Evolutionary conservation across 2,329 filamentous ascomycete species (phyloP).

Genomic region (Diplodia seriata): DNA sequence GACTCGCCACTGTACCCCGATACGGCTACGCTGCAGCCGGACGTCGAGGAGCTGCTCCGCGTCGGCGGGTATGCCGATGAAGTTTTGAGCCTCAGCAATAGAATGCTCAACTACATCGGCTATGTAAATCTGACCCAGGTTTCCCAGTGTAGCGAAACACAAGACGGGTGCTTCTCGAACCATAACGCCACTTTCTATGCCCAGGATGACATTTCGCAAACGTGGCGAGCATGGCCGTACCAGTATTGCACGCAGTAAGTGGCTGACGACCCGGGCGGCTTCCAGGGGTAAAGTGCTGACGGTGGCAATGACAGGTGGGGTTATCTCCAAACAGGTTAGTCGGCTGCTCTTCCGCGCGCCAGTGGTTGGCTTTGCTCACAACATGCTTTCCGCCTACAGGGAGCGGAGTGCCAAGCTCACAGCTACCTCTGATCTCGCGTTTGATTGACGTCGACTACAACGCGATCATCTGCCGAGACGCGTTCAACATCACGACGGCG

Average conservation of each 20-base stretch:
- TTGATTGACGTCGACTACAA: slow-evolving; percentile 69
- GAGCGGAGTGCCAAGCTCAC: slow-evolving; percentile 67
- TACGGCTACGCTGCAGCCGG: slow-evolving; percentile 47
- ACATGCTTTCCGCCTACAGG: slow-evolving; percentile 51
- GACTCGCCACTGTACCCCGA: slow-evolving; percentile 52
- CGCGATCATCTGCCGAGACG: slow-evolving; percentile 67
- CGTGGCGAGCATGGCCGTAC: slow-evolving; percentile 64
- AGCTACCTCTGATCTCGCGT: slow-evolving; percentile 75
- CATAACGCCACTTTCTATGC: slow-evolving; percentile 58
- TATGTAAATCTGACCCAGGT: slow-evolving; percentile 58
- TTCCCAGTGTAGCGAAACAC: slow-evolving; percentile 49
- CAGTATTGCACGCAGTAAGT: slow-evolving; percentile 59
- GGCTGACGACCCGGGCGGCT: background rate
- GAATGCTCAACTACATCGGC: slow-evolving; percentile 64
- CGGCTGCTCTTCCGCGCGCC: background rate
- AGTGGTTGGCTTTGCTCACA: background rate
- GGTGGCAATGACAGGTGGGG: slow-evolving; percentile 67
- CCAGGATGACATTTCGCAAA: slow-evolving; percentile 51
- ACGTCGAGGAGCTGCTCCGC: slow-evolving; percentile 54
- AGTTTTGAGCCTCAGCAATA: slow-evolving; percentile 53
- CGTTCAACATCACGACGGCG: slow-evolving; percentile 72
- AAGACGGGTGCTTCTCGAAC: slow-evolving; percentile 60
- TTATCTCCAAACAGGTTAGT: slow-evolving; percentile 67
- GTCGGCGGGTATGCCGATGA: slow-evolving; percentile 57
- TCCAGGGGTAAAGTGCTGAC: slow-evolving; percentile 32